Evolutionary conservation across 2,329 filamentous ascomycete species (phyloP).

Genomic region (Penicillium sp.): DNA sequence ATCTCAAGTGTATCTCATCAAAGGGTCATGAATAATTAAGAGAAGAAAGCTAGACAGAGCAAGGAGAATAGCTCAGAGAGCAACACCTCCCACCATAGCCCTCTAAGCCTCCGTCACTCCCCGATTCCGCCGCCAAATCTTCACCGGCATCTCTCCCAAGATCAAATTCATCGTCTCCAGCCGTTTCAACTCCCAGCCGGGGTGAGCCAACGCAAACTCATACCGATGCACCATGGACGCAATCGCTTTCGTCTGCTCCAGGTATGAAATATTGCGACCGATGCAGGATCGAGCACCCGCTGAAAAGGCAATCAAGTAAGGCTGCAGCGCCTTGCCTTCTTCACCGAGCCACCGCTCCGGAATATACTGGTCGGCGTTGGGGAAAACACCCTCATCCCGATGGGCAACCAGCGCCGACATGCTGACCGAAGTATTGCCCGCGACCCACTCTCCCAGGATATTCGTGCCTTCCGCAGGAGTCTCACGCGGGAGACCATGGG

Average conservation of each 20-base stretch:
- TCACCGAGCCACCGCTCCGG: conserved; percentile 49
- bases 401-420: conserved; percentile 48
- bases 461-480: conserved; percentile 49
- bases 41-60: neutral
- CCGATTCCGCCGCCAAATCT: conserved; percentile 32
- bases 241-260: conserved; percentile 48
- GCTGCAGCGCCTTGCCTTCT: conserved; percentile 42
- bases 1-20: neutral
- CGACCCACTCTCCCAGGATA: conserved; percentile 51
- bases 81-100: too few relatives aligned
- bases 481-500: conserved; percentile 47
- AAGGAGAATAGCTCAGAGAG: neutral
- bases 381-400: conserved; percentile 42
- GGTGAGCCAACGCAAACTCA: conserved; percentile 32
- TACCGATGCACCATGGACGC: conserved; percentile 35
- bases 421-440: conserved; percentile 49
- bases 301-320: conserved; percentile 45
- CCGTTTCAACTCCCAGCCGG: conserved; percentile 30
- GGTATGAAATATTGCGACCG: conserved; percentile 46
- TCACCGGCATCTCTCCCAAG: conserved; percentile 35
- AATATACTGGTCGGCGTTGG: conserved; percentile 41
- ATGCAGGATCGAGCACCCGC: conserved; percentile 46
- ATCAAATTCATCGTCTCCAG: conserved; percentile 36
- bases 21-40: neutral
- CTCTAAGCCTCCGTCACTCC: conserved; percentile 9